phyloP scores from a whole-genome alignment of 768 basidiomycete genomes.

The Kwoniella dendrophila region DNA sequence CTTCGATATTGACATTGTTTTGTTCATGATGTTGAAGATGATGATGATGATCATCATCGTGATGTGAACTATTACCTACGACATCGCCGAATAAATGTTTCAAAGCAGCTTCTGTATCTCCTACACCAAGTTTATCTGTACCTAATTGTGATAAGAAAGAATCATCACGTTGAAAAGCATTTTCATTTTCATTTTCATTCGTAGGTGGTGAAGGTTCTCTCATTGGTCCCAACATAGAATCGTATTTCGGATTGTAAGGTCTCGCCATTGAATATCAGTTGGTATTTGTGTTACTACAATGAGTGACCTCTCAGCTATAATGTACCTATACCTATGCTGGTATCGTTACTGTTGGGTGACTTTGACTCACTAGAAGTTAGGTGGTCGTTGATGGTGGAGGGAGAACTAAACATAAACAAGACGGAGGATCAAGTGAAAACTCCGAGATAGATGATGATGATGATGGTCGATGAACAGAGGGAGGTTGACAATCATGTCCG shows the following conservation, averaged over 20 bases:
- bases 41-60: slow-evolving; percentile 4
- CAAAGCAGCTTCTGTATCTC: slow-evolving; percentile 11
- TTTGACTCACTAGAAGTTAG: neutral
- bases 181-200: neutral
- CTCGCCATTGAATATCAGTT: neutral
- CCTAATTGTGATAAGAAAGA: slow-evolving; percentile 7
- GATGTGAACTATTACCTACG: neutral
- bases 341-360: neutral
- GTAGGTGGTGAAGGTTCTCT: neutral
- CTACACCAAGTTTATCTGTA: neutral
- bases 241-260: slow-evolving; percentile 9
- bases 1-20: too few species aligned
- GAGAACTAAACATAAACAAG: neutral
- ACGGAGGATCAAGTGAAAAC: neutral
- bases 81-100: slow-evolving; percentile 5
- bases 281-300: neutral
- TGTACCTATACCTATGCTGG: too few species aligned
- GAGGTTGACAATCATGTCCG: slow-evolving; percentile 16
- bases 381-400: slow-evolving; percentile 2
- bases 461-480: neutral
- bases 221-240: slow-evolving; percentile 6
- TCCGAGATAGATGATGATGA: neutral
- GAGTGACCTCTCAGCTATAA: too few species aligned
- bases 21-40: too few species aligned
- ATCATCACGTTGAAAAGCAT: slow-evolving; percentile 1